These are phyloP conservation scores for Lipomyces anomalus DNA, from an alignment of 805 yeast species.

Conservation along the genomic window DNA sequence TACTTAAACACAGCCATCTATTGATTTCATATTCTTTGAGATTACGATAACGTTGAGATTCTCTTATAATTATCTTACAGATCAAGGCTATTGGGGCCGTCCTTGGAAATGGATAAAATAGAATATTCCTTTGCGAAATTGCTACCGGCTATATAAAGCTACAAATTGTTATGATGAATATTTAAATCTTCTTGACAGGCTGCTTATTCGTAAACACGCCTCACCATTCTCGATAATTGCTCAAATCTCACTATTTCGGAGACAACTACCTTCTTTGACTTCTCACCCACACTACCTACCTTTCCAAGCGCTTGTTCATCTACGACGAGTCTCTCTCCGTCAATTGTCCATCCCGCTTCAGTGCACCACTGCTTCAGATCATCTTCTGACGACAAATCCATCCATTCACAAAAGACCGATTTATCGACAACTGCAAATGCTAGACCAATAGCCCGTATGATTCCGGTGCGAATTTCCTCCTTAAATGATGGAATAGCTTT, in stretches of 20 bases:
- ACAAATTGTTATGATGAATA: neutral
- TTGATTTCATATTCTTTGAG: no score
- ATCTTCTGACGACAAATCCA: constrained; percentile 26
- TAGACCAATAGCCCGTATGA: constrained; percentile 30
- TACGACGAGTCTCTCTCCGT: constrained; percentile 26
- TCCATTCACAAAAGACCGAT: constrained; percentile 30
- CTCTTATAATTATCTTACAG: no score
- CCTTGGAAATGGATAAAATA: no score
- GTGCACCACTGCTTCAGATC: constrained; percentile 29
- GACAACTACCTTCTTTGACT: neutral
- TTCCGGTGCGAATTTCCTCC: constrained; percentile 31
- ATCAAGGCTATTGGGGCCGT: no score
- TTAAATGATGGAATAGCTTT: constrained; percentile 35
- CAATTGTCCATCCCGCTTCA: constrained; percentile 29
- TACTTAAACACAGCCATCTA: no score
- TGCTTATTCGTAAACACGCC: constrained; percentile 31
- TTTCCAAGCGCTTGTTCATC: constrained; percentile 30
- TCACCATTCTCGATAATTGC: constrained; percentile 30
- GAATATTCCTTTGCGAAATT: no score
- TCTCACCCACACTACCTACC: constrained; percentile 1
- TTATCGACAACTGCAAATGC: constrained; percentile 29
- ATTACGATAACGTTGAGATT: no score
- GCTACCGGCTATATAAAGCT: no score
- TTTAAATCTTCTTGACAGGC: no score
- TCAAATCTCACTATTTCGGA: constrained; percentile 27